These are phyloP conservation scores for Pythium biforme DNA, from an alignment of 352 stramenopile species.

Conservation along the genomic window DNA sequence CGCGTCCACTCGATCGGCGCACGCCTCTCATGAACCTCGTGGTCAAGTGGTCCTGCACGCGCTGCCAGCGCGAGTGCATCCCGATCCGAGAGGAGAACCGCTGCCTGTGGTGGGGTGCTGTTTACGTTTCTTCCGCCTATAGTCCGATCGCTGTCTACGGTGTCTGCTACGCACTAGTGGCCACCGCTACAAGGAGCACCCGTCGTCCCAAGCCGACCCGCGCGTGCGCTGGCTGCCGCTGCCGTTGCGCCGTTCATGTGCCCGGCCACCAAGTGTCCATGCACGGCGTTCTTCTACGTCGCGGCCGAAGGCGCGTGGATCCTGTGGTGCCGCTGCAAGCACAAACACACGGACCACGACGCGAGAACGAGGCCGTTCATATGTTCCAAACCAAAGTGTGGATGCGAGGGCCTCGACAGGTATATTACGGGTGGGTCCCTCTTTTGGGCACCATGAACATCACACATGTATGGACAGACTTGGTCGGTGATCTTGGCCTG, in stretches of 20 bases:
- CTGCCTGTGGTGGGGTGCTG: constrained; percentile 67
- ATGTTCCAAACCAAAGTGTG: constrained; percentile 58
- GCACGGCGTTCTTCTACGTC: constrained; percentile 71
- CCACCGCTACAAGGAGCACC: constrained; percentile 79
- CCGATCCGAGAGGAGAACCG: constrained; percentile 72
- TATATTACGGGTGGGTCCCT: no score
- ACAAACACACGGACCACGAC: constrained; percentile 79
- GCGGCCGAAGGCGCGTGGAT: constrained; percentile 81
- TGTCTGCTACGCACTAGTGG: constrained; percentile 39
- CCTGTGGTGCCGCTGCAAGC: constrained; percentile 76
- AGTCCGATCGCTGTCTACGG: no score
- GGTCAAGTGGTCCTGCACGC: constrained; percentile 61
- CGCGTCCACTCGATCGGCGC: neutral
- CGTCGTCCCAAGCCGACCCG: constrained; percentile 31
- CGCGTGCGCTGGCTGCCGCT: constrained; percentile 30
- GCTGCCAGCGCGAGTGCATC: constrained; percentile 73
- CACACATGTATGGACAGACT: no score
- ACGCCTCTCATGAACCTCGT: constrained; percentile 27
- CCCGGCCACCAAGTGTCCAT: constrained; percentile 53
- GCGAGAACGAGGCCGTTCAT: constrained; percentile 33
- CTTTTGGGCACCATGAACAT: no score
- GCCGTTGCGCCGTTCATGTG: constrained; percentile 41
- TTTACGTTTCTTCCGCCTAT: no score
- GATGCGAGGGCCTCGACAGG: constrained; percentile 67
- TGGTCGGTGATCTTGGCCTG: no score